These are phyloP conservation scores for Candida silvicultrix DNA, from an alignment of 805 yeast species.

Conservation along the genomic window DNA sequence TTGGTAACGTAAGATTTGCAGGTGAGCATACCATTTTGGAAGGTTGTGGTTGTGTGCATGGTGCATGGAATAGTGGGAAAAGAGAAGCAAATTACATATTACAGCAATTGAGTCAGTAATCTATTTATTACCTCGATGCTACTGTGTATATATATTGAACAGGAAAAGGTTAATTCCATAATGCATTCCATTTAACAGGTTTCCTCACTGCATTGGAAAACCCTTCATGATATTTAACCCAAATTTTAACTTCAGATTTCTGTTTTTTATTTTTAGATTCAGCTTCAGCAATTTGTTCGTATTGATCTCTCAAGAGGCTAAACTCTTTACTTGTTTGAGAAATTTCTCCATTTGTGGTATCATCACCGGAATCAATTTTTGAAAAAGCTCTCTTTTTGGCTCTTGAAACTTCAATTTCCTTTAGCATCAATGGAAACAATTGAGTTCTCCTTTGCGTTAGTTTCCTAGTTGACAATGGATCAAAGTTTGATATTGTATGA, in stretches of 20 bases:
- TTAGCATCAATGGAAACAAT: conserved; percentile 16
- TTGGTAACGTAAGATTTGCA: conserved; percentile 66
- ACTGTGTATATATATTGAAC: too few species aligned
- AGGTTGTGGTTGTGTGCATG: conserved; percentile 90
- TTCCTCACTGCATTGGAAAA: conserved; percentile 88
- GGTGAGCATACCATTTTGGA: conserved; percentile 86
- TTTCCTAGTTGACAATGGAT: conserved; percentile 9
- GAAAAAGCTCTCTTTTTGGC: conserved; percentile 27
- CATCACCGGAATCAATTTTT: conserved; percentile 10
- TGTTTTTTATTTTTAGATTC: conserved; percentile 23
- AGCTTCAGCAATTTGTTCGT: conserved; percentile 24
- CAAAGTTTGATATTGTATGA: conserved; percentile 16
- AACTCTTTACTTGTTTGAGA: conserved; percentile 18
- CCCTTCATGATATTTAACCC: conserved; percentile 94
- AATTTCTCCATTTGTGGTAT: conserved; percentile 12
- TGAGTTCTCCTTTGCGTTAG: conserved; percentile 17
- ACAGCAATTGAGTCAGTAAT: conserved; percentile 4
- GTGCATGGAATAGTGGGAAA: conserved; percentile 75
- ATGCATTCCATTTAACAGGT: conserved; percentile 67
- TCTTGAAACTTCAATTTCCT: conserved; percentile 23
- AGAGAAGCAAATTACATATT: conserved; percentile 43
- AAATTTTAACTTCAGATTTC: conserved; percentile 36
- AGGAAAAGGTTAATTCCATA: conserved; percentile 35
- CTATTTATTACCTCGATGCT: too few species aligned
- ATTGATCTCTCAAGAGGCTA: conserved; percentile 39